Conservation (phyloP, 768 basidiomycete species). For the Xerocomellus dryophilus region DNA sequence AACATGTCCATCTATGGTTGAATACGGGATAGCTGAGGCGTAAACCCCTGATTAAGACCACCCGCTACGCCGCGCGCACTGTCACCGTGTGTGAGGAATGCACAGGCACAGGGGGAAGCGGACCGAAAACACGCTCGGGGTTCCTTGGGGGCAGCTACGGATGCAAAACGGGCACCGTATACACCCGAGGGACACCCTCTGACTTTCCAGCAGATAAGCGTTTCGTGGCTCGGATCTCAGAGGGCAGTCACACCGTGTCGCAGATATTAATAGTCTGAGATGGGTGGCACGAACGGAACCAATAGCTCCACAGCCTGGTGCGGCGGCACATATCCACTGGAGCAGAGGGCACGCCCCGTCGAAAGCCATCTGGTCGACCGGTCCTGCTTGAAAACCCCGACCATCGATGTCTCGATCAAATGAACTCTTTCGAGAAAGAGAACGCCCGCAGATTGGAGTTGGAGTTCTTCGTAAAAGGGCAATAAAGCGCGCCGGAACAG, state of each 20-base stretch:
- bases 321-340: not conserved
- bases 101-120: not conserved
- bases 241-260: not conserved
- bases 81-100: not conserved
- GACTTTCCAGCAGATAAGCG: not conserved
- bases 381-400: not conserved
- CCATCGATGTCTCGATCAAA: not conserved
- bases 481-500: not conserved
- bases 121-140: not conserved
- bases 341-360: not conserved
- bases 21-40: not conserved
- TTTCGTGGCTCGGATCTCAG: not conserved
- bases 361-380: not conserved
- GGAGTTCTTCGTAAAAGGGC: not conserved
- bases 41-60: not conserved
- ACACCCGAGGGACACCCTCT: not conserved
- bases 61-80: not conserved
- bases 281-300: not conserved
- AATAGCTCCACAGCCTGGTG: not conserved
- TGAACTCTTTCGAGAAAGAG: not conserved
- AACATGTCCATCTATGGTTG: not conserved
- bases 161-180: not conserved
- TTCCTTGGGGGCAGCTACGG: not conserved
- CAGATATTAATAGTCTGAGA: not conserved
- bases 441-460: not conserved